Evolutionary conservation across 1,139 yeast genomes (phyloP), one percentile per base, ranked within the genome.

Genomic region (Komagataea norvegica): DNA sequence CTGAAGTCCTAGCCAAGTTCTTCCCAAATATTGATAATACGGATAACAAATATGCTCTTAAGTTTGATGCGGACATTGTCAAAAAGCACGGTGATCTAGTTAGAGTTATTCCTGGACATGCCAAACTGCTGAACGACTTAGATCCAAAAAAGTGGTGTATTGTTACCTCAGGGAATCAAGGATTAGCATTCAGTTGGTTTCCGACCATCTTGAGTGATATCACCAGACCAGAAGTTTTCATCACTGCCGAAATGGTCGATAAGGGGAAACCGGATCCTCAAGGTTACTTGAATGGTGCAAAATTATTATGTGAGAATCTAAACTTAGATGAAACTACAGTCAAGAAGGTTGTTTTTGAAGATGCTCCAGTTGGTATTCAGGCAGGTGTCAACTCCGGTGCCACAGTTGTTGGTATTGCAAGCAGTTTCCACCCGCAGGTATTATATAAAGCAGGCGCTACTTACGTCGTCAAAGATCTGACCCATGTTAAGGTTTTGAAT

Each of bases 371-470:
- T 34, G 95, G 95, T 59, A 79, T 85, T 49, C 67, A 74, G 46
- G 91, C 95, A 34, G 95, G 94, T 62, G 77, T 80, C 58, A 85
- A 75, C 49, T 86, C 93, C 23, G 94, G 93, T 50, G 89, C 93
- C 56, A 71, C 74, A 59, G 80, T 84, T 46, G 75, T 85, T 51
- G 95, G 94, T 56, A 78, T 85, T 61, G 85, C 91, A 49, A 80
- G 91, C 43, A 80, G 93, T 37, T 84, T 82, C 59, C 77, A 72
- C 47, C 74, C 85, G 26, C 79, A 78, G 50, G 69, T 72, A 61
- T 79, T 85, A 43, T 74, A 79, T 62, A 74, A 68, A 38, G 74
- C 85, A 34, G 94, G 94, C 54, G 93, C 94, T 46, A 82, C 79
- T 55, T 80, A 80, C 55, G 89, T 84, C 40, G 84, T 85, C 43